Base-by-base conservation (phyloP, 75 land plant species). In the Chamaecyparis obtusa region DNA sequence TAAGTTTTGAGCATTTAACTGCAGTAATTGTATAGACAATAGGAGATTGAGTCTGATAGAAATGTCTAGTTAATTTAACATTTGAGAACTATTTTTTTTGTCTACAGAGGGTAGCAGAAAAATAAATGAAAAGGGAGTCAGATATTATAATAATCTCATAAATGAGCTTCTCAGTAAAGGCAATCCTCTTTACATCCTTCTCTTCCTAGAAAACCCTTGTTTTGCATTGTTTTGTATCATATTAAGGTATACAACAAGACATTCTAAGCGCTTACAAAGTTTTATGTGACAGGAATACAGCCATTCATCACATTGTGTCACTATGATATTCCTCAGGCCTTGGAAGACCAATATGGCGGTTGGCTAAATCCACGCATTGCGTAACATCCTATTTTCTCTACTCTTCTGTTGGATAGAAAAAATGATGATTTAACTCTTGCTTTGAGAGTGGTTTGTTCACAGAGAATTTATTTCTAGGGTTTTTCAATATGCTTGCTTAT, bases 241-340 rank as follows among this genome's bases (percentile, higher is more conserved):
- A 64, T n/a, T 36, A 39, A 69, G 86, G 43, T 83, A 54, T 24
- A 77, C 75, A 85, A 85, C 88, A 86, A 79, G 13, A 41, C 30
- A 27, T 32, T 33, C 43, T 84, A 43, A 56, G 37, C 48, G 46
- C 19, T 78, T 8, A 1, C n/a, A n/a, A 64, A 0, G 30, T 64
- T 86, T 54, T 16, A 9, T 67, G 41, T 16, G 60, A 55, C 88
- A 94, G 95, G 94, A 27, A 91, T 94, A 46, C 84, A 89, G 56
- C 96, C 94, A n/a, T 95, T 90, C 85, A 92, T 91, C 15, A 93
- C 94, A 1, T 87, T 95, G 0, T 84, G 87, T 55, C 96, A 95
- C 83, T 81, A 76, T 84, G 94, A 95, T 36, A 37, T 89, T 74
- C 96, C 96, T 7, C 92, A 95, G 83, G 92, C 90, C 36, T 89